A percentile compares a stretch with the other conserved stretches of the same genome.
phyloP scores from a whole-genome alignment of 306 rosid species.

The Mucuna pruriens region DNA sequence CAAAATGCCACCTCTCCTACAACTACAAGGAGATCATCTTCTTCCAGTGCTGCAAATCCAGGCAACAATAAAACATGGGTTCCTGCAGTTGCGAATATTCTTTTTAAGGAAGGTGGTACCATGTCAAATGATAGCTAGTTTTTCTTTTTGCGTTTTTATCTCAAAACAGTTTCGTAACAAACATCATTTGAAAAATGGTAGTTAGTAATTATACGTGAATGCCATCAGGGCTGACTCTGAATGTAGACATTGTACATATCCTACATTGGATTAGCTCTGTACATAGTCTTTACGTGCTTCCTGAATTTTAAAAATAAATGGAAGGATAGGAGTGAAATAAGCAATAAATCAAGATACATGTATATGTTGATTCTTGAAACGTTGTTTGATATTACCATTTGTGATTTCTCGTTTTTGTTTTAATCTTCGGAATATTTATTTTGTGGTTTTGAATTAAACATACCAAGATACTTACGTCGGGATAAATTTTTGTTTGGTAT shows the following conservation, averaged over 20 bases:
- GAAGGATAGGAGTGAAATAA: background rate
- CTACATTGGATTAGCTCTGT: constrained; percentile 22
- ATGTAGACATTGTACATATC: constrained; percentile 43
- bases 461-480: background rate
- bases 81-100: constrained; percentile 71
- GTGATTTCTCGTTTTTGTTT: background rate
- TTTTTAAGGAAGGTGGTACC: constrained; percentile 65
- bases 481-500: background rate
- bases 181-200: constrained; percentile 20
- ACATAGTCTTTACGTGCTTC: background rate
- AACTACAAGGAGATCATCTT: constrained; percentile 32
- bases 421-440: background rate
- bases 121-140: constrained; percentile 45
- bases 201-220: background rate
- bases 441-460: background rate
- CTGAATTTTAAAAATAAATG: background rate
- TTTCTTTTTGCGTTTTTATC: background rate
- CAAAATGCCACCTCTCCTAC: constrained; percentile 51
- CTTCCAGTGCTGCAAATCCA: constrained; percentile 19
- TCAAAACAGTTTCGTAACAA: constrained; percentile 23
- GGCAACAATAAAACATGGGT: constrained; percentile 62
- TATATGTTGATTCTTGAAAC: background rate
- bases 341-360: constrained; percentile 10
- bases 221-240: constrained; percentile 26
- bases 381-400: background rate